These are phyloP conservation scores for Naganishia kalamii DNA, from an alignment of 768 basidiomycete species.

Conservation along the genomic window DNA sequence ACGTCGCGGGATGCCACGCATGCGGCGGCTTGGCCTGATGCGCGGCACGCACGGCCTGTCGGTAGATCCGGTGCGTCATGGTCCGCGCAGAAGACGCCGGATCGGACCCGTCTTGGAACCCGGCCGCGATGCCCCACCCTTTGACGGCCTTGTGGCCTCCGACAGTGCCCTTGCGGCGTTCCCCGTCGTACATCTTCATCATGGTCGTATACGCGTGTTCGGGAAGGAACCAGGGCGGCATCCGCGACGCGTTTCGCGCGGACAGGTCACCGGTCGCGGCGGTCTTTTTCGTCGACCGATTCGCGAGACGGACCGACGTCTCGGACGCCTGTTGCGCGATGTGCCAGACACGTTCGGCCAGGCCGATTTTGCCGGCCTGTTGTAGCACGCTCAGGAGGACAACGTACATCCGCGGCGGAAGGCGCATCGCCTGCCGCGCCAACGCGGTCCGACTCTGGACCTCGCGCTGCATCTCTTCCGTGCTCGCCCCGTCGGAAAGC, in stretches of 20 bases:
- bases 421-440: background rate
- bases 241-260: background rate
- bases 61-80: conserved; percentile 3
- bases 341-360: background rate
- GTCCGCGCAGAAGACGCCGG: background rate
- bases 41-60: background rate
- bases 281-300: background rate
- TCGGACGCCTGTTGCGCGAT: background rate
- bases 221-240: conserved; percentile 6
- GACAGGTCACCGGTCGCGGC: background rate
- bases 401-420: conserved; percentile 4
- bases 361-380: conserved; percentile 2
- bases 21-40: background rate
- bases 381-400: background rate
- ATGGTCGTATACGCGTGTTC: conserved; percentile 10
- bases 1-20: background rate
- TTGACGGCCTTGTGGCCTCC: background rate
- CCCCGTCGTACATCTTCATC: conserved; percentile 4
- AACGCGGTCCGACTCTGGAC: background rate
- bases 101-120: background rate
- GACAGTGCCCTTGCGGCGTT: background rate
- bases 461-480: background rate
- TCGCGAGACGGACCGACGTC: background rate
- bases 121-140: background rate
- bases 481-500: background rate